Percentiles rank a stretch among this genome's conserved stretches.
phyloP scores from a whole-genome alignment of 164 flowering plant species.

The Paratinospora sagittata region DNA sequence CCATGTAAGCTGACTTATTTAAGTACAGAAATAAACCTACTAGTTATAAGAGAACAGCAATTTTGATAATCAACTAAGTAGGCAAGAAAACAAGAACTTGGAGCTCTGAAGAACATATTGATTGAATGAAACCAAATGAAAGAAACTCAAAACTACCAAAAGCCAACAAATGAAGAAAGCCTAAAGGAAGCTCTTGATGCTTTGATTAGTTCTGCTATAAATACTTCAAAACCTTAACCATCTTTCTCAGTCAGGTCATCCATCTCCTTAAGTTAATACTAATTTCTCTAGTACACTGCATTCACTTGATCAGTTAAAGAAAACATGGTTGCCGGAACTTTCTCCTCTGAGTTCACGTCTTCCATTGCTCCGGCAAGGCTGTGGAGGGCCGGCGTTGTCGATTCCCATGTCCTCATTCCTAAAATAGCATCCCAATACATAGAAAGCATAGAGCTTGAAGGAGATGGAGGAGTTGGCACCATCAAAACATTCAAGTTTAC shows the following conservation, averaged over 20 bases:
- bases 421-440: slow-evolving; percentile 19
- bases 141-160: neutral
- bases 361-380: slow-evolving; percentile 11
- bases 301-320: neutral
- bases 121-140: neutral
- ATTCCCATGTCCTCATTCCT: slow-evolving; percentile 17
- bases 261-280: neutral
- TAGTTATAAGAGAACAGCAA: too few species aligned
- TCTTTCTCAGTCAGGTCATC: neutral
- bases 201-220: neutral
- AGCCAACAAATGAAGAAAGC: neutral
- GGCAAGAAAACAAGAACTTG: neutral
- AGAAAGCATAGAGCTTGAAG: slow-evolving; percentile 17
- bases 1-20: too few species aligned
- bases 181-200: neutral
- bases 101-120: neutral
- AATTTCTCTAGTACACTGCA: neutral
- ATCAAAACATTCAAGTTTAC: slow-evolving; percentile 14
- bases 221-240: neutral
- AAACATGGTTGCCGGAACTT: slow-evolving; percentile 13
- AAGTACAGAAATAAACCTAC: too few species aligned
- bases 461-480: slow-evolving; percentile 23
- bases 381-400: slow-evolving; percentile 15
- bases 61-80: too few species aligned
- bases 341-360: slow-evolving; percentile 7